Evolutionary conservation across 2,329 filamentous ascomycete genomes (phyloP), one percentile per base, ranked within the genome.

Genomic region (Aspergillus ibericus): DNA sequence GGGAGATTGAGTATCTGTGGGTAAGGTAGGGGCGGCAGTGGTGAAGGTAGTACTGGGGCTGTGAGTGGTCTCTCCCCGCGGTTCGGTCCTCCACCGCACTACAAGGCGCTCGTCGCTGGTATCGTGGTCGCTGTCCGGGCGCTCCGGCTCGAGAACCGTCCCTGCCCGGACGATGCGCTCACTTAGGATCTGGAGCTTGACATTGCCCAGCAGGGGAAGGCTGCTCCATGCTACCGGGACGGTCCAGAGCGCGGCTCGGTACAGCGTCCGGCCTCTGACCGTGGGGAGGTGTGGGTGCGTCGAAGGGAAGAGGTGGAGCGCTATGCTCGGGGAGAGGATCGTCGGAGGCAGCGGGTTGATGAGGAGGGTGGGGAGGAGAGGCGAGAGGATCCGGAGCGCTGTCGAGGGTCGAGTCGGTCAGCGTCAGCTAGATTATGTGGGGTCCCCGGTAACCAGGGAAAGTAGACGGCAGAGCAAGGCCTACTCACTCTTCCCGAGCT

Each of bases 161-260:
- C 76, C 73, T 56, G 80, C 85, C 35, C 85, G 85, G n/a, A 83
- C 85, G 84, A 99, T 95, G 66, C 93, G 90, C 80, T 96, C 93
- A 12, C 91, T 93, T 16, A 96, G 77, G 53, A 99, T 95, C 67
- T 91, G 87, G 10, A 99, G 84, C 66, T 87, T 88, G 46, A 97
- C 91, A 69, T 96, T 96, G 65, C 93, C 93, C 32, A 97, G 84
- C 18, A 98, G 85, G 2, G 95, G 95, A 1, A 99, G 84, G 27
- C 91, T 87, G 69, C 96, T 96, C 95, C 95, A 99, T 29, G 93
- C 93, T 53, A 99, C 89, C 0, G 95, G 95, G 0, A 93, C 92
- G 0, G 95, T 97, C 93, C 93, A 98, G 36, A 99, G 81, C 2
- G 95, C 95, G 16, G 95, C 93, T 35, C 90, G 90, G 75, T 99